Conservation (phyloP, 129 eudicot species). For the Erigeron canadensis region DNA sequence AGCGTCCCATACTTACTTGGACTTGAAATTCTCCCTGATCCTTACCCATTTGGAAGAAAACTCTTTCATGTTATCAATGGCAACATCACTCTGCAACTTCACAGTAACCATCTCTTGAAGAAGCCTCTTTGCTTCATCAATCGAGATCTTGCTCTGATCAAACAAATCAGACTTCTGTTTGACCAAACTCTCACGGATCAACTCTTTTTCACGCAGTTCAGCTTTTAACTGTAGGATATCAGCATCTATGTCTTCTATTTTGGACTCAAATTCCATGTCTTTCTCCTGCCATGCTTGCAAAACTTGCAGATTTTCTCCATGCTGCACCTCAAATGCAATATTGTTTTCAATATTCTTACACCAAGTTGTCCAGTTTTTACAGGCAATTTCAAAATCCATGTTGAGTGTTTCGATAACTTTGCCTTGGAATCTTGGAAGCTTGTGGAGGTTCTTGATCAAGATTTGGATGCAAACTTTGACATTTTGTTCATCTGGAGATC, state of each 20-base stretch:
- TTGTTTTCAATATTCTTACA: conserved; percentile 5
- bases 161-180: conserved; percentile 27
- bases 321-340: conserved; percentile 11
- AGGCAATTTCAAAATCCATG: conserved; percentile 27
- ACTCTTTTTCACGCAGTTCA: conserved; percentile 25
- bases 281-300: conserved; percentile 34
- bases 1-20: conserved; percentile 1
- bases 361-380: conserved; percentile 24
- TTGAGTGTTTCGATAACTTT: conserved; percentile 25
- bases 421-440: conserved; percentile 36
- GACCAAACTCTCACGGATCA: conserved; percentile 20
- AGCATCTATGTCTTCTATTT: conserved; percentile 23
- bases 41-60: conserved; percentile 24
- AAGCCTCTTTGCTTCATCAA: conserved; percentile 36
- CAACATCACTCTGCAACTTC: conserved; percentile 34
- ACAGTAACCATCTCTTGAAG: conserved; percentile 30
- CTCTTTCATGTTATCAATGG: conserved; percentile 29
- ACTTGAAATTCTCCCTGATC: conserved; percentile 24
- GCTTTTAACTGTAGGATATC: conserved; percentile 22
- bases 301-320: conserved; percentile 12
- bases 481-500: conserved; percentile 28
- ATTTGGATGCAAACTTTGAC: conserved; percentile 23
- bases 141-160: conserved; percentile 23
- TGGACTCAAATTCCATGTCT: conserved; percentile 25
- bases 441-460: conserved; percentile 28